Conservation (phyloP, 176 grass and related monocot species). For the Oryza meridionalis region DNA sequence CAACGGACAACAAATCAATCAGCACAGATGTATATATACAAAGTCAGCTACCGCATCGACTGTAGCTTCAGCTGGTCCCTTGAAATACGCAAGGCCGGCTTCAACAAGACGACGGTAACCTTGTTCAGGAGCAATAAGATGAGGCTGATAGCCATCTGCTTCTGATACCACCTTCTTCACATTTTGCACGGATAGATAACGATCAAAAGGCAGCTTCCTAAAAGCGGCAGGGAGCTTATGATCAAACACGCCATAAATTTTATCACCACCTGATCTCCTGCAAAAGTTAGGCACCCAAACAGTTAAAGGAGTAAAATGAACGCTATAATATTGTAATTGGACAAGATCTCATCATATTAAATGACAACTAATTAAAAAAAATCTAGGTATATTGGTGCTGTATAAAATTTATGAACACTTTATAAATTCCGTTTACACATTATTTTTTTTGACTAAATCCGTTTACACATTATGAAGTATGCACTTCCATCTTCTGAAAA, state of each 20-base stretch:
- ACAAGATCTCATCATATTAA: background rate
- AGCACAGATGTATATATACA: background rate
- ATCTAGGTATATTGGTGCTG: background rate
- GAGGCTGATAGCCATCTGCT: constrained; percentile 85
- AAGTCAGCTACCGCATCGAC: constrained; percentile 62
- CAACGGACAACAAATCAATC: background rate
- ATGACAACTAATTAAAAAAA: background rate
- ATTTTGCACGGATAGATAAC: constrained; percentile 65
- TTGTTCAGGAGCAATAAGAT: constrained; percentile 81
- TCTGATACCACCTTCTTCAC: constrained; percentile 70
- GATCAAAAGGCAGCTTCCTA: constrained; percentile 64
- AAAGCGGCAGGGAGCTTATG: constrained; percentile 64
- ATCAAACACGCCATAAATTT: constrained; percentile 70
- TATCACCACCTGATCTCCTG: constrained; percentile 73
- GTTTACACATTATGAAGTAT: background rate
- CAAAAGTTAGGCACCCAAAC: constrained; percentile 17
- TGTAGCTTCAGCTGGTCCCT: constrained; percentile 71
- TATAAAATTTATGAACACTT: background rate
- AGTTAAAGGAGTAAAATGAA: constrained; percentile 26
- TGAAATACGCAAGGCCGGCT: constrained; percentile 53
- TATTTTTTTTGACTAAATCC: background rate
- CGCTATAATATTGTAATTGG: background rate
- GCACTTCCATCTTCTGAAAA: background rate
- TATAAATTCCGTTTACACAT: background rate
- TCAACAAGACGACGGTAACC: constrained; percentile 68